Base-by-base conservation (phyloP, 2,329 filamentous ascomycete genomes). In the Alternaria arborescens region DNA sequence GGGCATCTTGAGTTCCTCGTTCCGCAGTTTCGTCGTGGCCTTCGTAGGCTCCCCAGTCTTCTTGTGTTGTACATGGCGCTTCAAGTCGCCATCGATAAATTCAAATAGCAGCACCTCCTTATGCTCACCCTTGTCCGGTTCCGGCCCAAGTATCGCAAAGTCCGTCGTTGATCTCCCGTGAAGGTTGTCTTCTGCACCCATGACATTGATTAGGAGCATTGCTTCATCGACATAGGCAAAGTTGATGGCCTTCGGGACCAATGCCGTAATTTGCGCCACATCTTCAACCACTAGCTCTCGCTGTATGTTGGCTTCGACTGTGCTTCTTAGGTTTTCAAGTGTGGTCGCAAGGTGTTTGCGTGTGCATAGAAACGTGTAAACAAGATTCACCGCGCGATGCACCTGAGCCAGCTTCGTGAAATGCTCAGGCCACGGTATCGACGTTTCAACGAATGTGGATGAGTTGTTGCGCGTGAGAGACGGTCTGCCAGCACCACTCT, bases 321-420 rank as follows among this genome's bases (percentile, higher is more conserved):
- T 87, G 8, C 88, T 86, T 69, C 89, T 93, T 47, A 99, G 91
- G 6, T 91, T 97, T 16, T 95, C 91, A 67, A 97, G 93, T 0
- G 94, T 97, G 0, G 95, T 98, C 0, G 92, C 89, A 28, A 98
- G 85, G 71, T 98, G 92, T 75, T 97, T 97, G 46, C 95, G 89
- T 1, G 94, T 94, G 75, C 89, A 95, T 81, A 93, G 97, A 75
- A 99, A 98, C 0, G 95, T 98, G 71, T 93, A 97, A 1, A 98
- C 93, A 2, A 98, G 81, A 70, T 97, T 99, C 61, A 99, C 81
- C 1, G 95, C 94, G 62, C 89, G 87, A 76, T 98, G 91, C 0
- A 89, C 91, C 75, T 89, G 89, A 26, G 90, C 88, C 8, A 98
- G 84, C 42, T 84, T 82, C 58, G 87, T 89, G 77, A 98, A 92